Evolutionary conservation across 2,329 filamentous ascomycete genomes (phyloP).

Genomic region (Fusarium tuaranense): DNA sequence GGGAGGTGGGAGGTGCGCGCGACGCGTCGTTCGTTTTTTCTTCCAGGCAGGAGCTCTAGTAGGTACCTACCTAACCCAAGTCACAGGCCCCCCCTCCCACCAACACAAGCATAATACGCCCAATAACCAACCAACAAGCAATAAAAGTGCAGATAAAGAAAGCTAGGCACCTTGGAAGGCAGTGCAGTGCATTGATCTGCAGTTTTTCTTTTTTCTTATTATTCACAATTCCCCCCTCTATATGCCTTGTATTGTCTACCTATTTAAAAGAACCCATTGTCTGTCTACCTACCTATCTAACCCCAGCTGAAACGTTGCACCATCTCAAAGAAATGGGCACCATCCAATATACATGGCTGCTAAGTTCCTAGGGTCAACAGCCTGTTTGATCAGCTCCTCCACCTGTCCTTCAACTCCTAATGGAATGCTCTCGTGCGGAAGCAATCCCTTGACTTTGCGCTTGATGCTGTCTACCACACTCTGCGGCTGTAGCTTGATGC

Average conservation of each 20-base stretch:
- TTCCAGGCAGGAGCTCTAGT: constrained; percentile 21
- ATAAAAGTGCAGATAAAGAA: not conserved
- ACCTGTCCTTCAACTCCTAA: constrained; percentile 96
- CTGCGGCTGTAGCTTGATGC: constrained; percentile 66
- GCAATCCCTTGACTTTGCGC: constrained; percentile 85
- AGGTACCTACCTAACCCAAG: not conserved
- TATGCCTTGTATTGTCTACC: not conserved
- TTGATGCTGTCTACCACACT: constrained; percentile 92
- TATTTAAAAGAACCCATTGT: not conserved
- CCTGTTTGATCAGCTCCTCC: constrained; percentile 92
- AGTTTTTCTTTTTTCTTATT: not conserved
- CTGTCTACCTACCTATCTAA: not conserved
- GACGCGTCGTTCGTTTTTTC: constrained; percentile 34
- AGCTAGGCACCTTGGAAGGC: not conserved
- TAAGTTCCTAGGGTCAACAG: constrained; percentile 82
- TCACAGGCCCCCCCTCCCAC: not conserved
- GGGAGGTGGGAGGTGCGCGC: constrained; percentile 7
- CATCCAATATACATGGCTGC: constrained; percentile 98
- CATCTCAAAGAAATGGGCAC: constrained; percentile 67
- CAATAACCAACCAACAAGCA: not conserved
- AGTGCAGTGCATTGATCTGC: not conserved
- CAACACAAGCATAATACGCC: not conserved
- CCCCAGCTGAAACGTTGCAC: not conserved
- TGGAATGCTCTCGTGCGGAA: constrained; percentile 90
- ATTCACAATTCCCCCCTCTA: not conserved